phyloP scores from a whole-genome alignment of 179 eudicot genomes.

The Carnegiea gigantea region DNA sequence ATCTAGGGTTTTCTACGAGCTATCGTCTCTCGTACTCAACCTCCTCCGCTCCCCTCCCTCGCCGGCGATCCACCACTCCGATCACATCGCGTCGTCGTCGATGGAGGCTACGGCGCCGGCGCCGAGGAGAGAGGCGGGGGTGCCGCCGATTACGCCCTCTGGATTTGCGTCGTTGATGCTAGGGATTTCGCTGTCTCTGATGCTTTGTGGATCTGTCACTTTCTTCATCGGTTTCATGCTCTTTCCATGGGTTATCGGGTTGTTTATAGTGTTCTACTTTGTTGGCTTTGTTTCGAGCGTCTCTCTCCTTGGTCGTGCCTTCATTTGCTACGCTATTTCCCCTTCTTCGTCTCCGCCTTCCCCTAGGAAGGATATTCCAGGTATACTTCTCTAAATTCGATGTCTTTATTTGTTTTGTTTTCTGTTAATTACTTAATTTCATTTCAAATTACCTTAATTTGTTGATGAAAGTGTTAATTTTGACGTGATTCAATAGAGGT shows the following conservation, averaged over 20 bases:
- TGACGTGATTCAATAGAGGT: background rate
- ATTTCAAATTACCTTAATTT: background rate
- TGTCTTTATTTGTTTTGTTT: background rate
- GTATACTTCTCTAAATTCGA: conserved; percentile 12
- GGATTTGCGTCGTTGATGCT: conserved; percentile 52
- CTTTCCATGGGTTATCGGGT: conserved; percentile 48
- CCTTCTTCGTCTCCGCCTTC: conserved; percentile 22
- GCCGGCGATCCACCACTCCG: conserved; percentile 23
- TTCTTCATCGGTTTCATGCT: conserved; percentile 49
- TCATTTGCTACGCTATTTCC: conserved; percentile 41
- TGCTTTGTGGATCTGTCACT: conserved; percentile 50
- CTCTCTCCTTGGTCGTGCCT: conserved; percentile 38
- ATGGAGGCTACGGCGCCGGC: background rate
- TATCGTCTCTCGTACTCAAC: conserved; percentile 35
- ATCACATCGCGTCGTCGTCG: conserved; percentile 1
- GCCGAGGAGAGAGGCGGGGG: conserved; percentile 16
- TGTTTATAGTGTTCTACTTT: conserved; percentile 47
- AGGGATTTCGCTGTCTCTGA: conserved; percentile 43
- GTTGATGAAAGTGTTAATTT: background rate
- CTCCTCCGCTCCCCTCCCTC: conserved; percentile 38
- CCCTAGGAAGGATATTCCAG: conserved; percentile 36
- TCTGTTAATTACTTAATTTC: too few relatives aligned
- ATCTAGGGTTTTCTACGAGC: conserved; percentile 42
- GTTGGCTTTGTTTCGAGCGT: conserved; percentile 42
- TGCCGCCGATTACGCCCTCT: conserved; percentile 40